These are phyloP conservation scores for Ascochyta koolunga DNA, from an alignment of 2,329 filamentous ascomycete species.

Conservation along the genomic window DNA sequence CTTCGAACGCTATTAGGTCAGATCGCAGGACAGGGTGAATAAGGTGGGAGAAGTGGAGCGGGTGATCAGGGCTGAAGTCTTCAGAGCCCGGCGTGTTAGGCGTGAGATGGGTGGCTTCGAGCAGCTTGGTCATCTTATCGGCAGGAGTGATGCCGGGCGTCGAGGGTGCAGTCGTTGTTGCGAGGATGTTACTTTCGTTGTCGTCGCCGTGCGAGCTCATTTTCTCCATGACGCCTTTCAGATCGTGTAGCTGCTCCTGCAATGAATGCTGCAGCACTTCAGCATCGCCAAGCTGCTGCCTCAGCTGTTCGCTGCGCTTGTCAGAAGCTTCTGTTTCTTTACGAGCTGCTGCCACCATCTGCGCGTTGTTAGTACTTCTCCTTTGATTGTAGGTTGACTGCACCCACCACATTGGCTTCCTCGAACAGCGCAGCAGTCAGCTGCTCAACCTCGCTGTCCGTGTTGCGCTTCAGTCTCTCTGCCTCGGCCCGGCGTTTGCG, in stretches of 20 bases:
- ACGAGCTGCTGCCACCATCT: constrained; percentile 92
- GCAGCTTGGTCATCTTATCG: constrained; percentile 63
- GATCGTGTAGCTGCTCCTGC: constrained; percentile 88
- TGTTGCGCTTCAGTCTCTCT: constrained; percentile 76
- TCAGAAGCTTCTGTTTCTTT: constrained; percentile 80
- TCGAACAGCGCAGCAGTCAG: constrained; percentile 94
- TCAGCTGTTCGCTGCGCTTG: constrained; percentile 86
- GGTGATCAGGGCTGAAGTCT: constrained; percentile 66
- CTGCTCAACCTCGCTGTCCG: constrained; percentile 90
- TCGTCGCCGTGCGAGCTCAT: constrained; percentile 79
- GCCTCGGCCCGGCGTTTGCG: constrained; percentile 49
- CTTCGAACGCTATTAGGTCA: constrained; percentile 80
- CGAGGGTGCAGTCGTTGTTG: constrained; percentile 70
- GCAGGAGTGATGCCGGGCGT: constrained; percentile 71
- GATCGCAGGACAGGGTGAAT: constrained; percentile 82
- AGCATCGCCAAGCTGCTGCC: constrained; percentile 82
- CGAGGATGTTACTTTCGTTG: constrained; percentile 69
- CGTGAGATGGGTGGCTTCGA: constrained; percentile 65
- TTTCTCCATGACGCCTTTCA: constrained; percentile 91
- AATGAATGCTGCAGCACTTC: constrained; percentile 85
- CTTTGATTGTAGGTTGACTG: not conserved
- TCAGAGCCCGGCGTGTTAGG: constrained; percentile 56
- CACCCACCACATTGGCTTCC: constrained; percentile 82
- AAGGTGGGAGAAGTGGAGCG: constrained; percentile 79
- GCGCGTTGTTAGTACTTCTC: constrained; percentile 22